Conservation (phyloP, 495 filamentous ascomycete species). For the Astrothelium macrocarpum region DNA sequence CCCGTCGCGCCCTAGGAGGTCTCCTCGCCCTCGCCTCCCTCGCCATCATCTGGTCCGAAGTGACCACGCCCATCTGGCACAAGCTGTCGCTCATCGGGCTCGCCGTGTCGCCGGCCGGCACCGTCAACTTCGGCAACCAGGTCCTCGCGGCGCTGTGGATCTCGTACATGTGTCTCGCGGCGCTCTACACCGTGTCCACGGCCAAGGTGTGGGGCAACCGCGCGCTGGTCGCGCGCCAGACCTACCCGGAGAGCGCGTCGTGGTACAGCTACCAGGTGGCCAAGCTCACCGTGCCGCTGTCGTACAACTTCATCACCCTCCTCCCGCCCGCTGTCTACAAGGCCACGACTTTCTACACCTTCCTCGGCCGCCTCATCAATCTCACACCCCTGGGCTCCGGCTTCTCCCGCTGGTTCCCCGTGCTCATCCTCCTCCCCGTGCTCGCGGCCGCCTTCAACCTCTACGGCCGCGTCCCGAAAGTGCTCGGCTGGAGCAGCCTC, state of each 20-base stretch:
- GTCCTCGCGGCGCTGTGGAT: conserved; percentile 79
- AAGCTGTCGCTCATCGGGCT: conserved; percentile 72
- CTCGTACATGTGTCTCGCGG: conserved; percentile 81
- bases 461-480: conserved; percentile 67
- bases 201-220: conserved; percentile 93
- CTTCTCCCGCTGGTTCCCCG: conserved; percentile 81
- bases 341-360: conserved; percentile 71
- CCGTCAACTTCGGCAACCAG: conserved; percentile 60
- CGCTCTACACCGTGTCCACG: conserved; percentile 73
- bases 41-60: conserved; percentile 84
- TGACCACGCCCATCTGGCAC: conserved; percentile 67
- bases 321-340: conserved; percentile 56
- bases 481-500: conserved; percentile 67
- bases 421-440: conserved; percentile 75
- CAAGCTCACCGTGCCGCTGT: conserved; percentile 77
- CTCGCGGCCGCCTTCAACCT: conserved; percentile 75
- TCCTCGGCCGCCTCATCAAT: conserved; percentile 75
- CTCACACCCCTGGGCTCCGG: conserved; percentile 73
- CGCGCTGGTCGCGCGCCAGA: conserved; percentile 80
- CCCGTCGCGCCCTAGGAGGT: conserved; percentile 50
- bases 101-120: conserved; percentile 71
- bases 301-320: conserved; percentile 93
- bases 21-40: conserved; percentile 64
- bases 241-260: conserved; percentile 80
- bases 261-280: conserved; percentile 92